Conservation (phyloP, 1,139 yeast species). For the Hemisphaericaspora subhashii region DNA sequence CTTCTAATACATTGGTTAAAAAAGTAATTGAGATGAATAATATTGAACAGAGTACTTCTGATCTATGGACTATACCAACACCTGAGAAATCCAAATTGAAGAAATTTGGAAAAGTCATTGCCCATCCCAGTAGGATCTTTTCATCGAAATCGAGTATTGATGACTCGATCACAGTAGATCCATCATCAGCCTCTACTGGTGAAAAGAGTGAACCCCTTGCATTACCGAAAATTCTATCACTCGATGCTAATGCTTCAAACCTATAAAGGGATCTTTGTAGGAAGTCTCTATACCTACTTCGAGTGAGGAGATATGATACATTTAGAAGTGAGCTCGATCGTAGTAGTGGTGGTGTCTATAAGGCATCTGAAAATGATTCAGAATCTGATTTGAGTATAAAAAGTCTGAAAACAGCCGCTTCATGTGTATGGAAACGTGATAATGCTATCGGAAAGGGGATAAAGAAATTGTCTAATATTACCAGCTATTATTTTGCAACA, state of each 20-base stretch:
- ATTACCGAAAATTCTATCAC: conserved; percentile 33
- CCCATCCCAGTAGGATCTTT: conserved; percentile 22
- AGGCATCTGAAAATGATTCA: neutral
- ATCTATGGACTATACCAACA: neutral
- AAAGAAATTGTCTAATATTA: conserved; percentile 36
- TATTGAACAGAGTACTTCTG: neutral
- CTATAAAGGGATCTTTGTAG: too few relatives aligned
- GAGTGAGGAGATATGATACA: conserved; percentile 22
- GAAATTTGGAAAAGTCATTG: conserved; percentile 20
- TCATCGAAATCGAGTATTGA: neutral
- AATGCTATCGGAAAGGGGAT: conserved; percentile 27
- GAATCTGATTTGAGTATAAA: neutral
- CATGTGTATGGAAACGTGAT: neutral
- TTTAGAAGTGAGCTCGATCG: neutral
- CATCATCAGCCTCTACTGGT: neutral
- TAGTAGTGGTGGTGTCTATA: neutral
- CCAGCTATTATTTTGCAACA: conserved; percentile 61
- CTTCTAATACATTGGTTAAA: conserved; percentile 15
- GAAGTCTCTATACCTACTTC: too few relatives aligned
- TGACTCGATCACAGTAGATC: neutral
- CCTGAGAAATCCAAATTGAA: conserved; percentile 16
- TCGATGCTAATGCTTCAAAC: too few relatives aligned
- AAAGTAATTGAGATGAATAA: conserved; percentile 10
- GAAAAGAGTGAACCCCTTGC: conserved; percentile 12
- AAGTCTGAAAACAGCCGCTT: neutral